Evolutionary conservation across 805 yeast species (phyloP).

Genomic region (Starmerella geochares): DNA sequence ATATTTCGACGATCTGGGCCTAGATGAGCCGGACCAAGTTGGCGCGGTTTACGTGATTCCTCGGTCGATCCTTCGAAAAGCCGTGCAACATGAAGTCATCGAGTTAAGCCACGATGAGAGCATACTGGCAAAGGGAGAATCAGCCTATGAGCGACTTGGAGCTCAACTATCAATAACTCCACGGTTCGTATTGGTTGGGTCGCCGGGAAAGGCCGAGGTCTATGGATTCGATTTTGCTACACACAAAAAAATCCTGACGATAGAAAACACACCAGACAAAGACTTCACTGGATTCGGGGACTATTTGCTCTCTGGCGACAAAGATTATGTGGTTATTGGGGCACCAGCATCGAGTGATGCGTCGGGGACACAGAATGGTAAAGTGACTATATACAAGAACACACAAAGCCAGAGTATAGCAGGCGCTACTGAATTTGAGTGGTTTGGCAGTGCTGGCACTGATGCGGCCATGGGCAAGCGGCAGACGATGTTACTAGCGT

Average conservation of each 20-base stretch:
- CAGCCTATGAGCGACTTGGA: constrained; percentile 38
- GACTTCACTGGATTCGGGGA: constrained; percentile 29
- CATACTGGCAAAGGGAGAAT: constrained; percentile 8
- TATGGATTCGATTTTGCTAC: constrained; percentile 31
- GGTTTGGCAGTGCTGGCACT: constrained; percentile 33
- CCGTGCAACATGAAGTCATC: background rate
- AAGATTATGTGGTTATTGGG: constrained; percentile 30
- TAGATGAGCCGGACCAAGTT: constrained; percentile 28
- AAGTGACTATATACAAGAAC: constrained; percentile 33
- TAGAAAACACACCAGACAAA: constrained; percentile 7
- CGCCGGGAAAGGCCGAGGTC: constrained; percentile 35
- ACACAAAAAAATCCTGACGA: constrained; percentile 15
- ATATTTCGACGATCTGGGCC: constrained; percentile 31
- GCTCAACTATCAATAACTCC: constrained; percentile 29
- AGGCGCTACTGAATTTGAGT: constrained; percentile 23
- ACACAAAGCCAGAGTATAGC: constrained; percentile 17
- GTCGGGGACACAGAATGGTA: constrained; percentile 34
- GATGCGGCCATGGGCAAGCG: constrained; percentile 11
- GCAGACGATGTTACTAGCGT: constrained; percentile 32
- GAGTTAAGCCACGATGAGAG: background rate
- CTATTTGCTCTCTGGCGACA: constrained; percentile 22
- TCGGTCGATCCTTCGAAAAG: constrained; percentile 26
- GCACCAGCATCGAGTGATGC: constrained; percentile 23
- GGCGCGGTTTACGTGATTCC: constrained; percentile 34
- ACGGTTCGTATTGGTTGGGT: constrained; percentile 32